phyloP scores from a whole-genome alignment of 1,284 basidiomycete species.

The Tylopilus sp. region DNA sequence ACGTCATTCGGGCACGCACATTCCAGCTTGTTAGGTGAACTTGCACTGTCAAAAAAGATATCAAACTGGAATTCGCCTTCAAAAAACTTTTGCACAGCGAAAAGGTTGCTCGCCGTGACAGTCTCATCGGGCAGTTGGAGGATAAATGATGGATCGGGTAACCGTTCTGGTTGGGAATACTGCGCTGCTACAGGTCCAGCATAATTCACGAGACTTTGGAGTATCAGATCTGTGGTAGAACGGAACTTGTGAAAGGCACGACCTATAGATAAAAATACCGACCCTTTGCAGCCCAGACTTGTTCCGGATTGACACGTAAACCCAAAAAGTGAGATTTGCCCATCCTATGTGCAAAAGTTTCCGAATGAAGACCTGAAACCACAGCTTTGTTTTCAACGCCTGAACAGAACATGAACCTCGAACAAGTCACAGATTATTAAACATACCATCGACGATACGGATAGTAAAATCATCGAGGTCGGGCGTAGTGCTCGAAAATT shows the following conservation, averaged over 20 bases:
- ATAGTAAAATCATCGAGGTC: slow-evolving; percentile 80
- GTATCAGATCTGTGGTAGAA: slow-evolving; percentile 53
- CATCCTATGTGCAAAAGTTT: slow-evolving; percentile 57
- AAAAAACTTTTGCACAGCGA: slow-evolving; percentile 80
- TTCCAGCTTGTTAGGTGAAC: slow-evolving; percentile 54
- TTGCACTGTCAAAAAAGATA: slow-evolving; percentile 74
- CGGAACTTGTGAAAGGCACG: neutral
- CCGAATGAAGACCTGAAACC: slow-evolving; percentile 49
- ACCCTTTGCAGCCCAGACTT: slow-evolving; percentile 86
- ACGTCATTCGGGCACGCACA: slow-evolving; percentile 40
- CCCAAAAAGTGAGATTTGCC: slow-evolving; percentile 75
- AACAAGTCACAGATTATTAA: neutral
- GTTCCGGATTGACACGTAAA: slow-evolving; percentile 54
- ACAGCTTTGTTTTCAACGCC: slow-evolving; percentile 56
- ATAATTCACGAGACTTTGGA: slow-evolving; percentile 56
- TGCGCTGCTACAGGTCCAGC: slow-evolving; percentile 53
- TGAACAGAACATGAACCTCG: slow-evolving; percentile 26
- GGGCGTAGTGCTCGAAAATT: slow-evolving; percentile 66
- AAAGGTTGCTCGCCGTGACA: slow-evolving; percentile 71
- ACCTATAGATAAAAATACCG: slow-evolving; percentile 6
- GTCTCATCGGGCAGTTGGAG: slow-evolving; percentile 74
- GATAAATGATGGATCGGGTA: slow-evolving; percentile 76
- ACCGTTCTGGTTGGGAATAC: slow-evolving; percentile 48
- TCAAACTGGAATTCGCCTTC: slow-evolving; percentile 84
- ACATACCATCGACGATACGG: slow-evolving; percentile 72